Evolutionary conservation across 371 early-diverging fungal genomes (phyloP).

Genomic region (Mucor lusitanicus): DNA sequence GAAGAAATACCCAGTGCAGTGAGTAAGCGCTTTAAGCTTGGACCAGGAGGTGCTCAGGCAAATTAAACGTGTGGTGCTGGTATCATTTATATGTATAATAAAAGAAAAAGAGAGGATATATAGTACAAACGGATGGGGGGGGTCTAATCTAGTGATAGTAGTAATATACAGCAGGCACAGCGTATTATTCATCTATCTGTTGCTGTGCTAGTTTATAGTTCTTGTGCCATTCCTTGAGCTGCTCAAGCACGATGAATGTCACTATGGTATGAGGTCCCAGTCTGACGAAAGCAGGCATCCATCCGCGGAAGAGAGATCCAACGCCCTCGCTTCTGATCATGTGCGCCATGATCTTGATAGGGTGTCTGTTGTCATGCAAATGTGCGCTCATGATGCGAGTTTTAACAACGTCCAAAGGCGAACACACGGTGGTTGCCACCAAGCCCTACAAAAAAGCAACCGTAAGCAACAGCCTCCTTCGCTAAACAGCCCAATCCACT

Average conservation of each 20-base stretch:
- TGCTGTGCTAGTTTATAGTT: not conserved
- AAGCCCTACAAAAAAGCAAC: slow-evolving; percentile 41
- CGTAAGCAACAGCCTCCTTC: not conserved
- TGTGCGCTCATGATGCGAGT: slow-evolving; percentile 69
- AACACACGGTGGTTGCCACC: slow-evolving; percentile 70
- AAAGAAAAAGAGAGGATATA: not conserved
- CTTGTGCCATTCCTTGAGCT: slow-evolving; percentile 50
- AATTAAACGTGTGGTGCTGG: not conserved
- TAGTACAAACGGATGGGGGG: not conserved
- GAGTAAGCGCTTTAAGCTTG: slow-evolving; percentile 35
- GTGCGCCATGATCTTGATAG: slow-evolving; percentile 54
- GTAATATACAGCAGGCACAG: not conserved
- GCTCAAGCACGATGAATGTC: slow-evolving; percentile 85
- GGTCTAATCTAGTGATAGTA: not conserved
- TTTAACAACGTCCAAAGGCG: slow-evolving; percentile 74
- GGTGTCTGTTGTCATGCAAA: slow-evolving; percentile 20
- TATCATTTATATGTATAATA: slow-evolving; percentile 1
- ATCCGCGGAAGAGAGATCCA: slow-evolving; percentile 85
- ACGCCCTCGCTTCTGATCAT: slow-evolving; percentile 76
- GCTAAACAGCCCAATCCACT: slow-evolving; percentile 3
- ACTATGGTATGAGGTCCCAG: slow-evolving; percentile 88
- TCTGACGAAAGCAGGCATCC: slow-evolving; percentile 81
- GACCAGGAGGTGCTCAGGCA: slow-evolving; percentile 30
- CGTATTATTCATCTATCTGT: not conserved
- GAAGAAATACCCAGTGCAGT: slow-evolving; percentile 57